Conservation (phyloP, 2,329 filamentous ascomycete genomes). For the Taxawa tesnikishii region DNA sequence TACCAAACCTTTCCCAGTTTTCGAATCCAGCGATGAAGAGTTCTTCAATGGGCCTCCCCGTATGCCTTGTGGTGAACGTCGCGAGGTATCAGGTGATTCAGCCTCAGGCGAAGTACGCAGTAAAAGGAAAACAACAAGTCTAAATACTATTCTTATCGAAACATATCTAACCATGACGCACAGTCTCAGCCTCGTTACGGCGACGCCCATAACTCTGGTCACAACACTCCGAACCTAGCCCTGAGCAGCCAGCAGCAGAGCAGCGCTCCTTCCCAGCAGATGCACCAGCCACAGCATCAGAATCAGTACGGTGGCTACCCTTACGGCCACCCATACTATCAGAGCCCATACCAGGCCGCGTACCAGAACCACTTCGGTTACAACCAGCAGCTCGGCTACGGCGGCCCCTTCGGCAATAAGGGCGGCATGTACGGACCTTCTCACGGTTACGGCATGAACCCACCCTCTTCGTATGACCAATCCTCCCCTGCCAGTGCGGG, state of each 20-base stretch:
- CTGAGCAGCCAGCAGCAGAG: constrained; percentile 43
- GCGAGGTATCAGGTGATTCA: no score
- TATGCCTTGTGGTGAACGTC: no score
- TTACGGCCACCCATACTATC: constrained; percentile 48
- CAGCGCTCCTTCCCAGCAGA: constrained; percentile 29
- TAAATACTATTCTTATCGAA: not conserved
- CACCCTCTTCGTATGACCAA: constrained; percentile 45
- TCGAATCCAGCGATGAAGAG: not conserved
- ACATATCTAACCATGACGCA: constrained; percentile 22
- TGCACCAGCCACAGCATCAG: constrained; percentile 33
- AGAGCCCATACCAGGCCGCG: constrained; percentile 48
- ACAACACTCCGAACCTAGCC: constrained; percentile 79
- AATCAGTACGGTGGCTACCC: constrained; percentile 44
- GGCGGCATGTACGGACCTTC: constrained; percentile 53
- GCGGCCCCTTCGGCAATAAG: constrained; percentile 39
- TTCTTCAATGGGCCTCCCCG: not conserved
- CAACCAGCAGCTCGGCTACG: constrained; percentile 28
- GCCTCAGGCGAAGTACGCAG: no score
- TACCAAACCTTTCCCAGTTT: constrained; percentile 10
- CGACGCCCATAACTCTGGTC: constrained; percentile 74
- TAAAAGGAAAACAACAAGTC: no score
- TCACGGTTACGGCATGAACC: constrained; percentile 45
- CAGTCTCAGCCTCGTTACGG: constrained; percentile 67
- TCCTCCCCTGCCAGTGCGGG: constrained; percentile 50
- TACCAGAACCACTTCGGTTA: constrained; percentile 53